These are phyloP conservation scores for Populus trichocarpa DNA, from an alignment of 441 rosid genomes.

Conservation along the genomic window DNA sequence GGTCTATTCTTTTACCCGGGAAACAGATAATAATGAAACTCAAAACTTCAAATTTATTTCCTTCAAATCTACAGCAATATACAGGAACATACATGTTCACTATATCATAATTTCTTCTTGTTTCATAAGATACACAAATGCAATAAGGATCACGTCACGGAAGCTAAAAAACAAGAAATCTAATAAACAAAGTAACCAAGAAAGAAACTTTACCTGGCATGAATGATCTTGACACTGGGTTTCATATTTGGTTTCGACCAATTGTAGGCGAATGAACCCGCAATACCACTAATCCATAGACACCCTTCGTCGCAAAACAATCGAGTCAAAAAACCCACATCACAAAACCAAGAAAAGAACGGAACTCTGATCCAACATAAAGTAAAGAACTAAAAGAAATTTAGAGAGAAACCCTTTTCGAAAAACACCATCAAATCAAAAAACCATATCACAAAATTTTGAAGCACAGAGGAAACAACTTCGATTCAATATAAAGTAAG, in stretches of 20 bases:
- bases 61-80: not conserved
- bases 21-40: not conserved
- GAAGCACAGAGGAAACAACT: not conserved
- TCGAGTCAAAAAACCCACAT: not conserved
- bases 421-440: not conserved
- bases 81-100: not conserved
- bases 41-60: not conserved
- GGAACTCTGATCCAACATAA: not conserved
- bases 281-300: constrained; percentile 84
- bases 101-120: not conserved
- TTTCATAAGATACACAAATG: not conserved
- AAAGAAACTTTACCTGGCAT: constrained; percentile 56
- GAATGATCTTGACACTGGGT: constrained; percentile 88
- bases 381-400: not conserved
- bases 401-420: not conserved
- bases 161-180: not conserved
- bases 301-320: constrained; percentile 36
- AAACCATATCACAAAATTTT: not conserved
- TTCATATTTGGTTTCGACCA: constrained; percentile 95
- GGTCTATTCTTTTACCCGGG: not conserved
- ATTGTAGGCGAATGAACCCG: constrained; percentile 86
- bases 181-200: not conserved
- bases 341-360: not conserved
- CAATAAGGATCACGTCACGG: not conserved
- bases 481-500: not conserved